Evolutionary conservation across 148 eudicot species (phyloP).

Genomic region (Vaccinium macrocarpon): DNA sequence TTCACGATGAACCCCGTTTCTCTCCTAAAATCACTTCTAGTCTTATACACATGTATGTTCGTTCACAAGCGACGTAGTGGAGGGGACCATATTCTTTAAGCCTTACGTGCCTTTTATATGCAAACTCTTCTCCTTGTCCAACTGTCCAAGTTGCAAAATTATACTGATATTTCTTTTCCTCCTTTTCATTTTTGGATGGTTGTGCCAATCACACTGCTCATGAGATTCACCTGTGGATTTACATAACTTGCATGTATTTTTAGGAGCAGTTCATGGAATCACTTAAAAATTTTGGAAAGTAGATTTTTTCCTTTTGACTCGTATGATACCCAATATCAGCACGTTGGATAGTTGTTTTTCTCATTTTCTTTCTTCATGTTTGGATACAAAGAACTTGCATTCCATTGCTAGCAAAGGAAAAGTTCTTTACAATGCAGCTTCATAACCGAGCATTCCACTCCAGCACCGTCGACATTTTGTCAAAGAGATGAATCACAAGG

Average conservation of each 20-base stretch:
- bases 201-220: not conserved
- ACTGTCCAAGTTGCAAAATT: not conserved
- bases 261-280: not conserved
- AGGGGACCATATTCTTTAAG: not conserved
- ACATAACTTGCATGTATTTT: not conserved
- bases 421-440: not conserved
- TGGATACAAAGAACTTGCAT: not conserved
- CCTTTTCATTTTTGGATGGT: not conserved
- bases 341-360: not conserved
- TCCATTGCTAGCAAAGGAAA: too few relatives aligned
- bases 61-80: not conserved
- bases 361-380: not conserved
- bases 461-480: constrained; percentile 18
- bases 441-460: not conserved
- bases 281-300: not conserved
- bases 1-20: not conserved
- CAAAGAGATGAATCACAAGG: constrained; percentile 37
- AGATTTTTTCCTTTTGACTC: not conserved
- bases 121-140: not conserved
- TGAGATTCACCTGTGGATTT: not conserved
- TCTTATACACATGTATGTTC: not conserved
- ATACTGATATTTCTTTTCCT: not conserved
- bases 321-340: not conserved
- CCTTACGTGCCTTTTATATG: not conserved
- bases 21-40: not conserved